These are phyloP conservation scores for Kwoniella newhampshirensis DNA, from an alignment of 768 basidiomycete species.

Conservation along the genomic window DNA sequence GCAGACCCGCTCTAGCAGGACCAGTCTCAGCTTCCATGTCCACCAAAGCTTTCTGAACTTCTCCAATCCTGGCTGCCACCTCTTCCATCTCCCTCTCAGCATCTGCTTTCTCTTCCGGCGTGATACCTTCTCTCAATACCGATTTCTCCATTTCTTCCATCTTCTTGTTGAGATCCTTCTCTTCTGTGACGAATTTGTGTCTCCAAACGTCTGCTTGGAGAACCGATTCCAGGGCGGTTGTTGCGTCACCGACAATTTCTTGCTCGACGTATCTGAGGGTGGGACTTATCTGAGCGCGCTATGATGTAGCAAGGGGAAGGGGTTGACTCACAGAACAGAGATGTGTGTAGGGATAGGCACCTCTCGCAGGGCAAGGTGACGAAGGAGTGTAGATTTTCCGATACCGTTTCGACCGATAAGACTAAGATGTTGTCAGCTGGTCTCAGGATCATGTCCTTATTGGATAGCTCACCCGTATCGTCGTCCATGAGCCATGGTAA, in stretches of 20 bases:
- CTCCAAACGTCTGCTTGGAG: constrained; percentile 99
- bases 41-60: constrained; percentile 84
- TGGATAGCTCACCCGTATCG: constrained; percentile 48
- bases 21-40: constrained; percentile 99
- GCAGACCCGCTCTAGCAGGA: constrained; percentile 83
- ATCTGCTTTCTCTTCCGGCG: constrained; percentile 63
- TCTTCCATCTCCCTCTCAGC: constrained; percentile 67
- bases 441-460: no score
- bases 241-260: constrained; percentile 96
- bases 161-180: constrained; percentile 69
- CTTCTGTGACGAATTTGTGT: constrained; percentile 85
- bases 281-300: background rate
- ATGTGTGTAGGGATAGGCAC: constrained; percentile 91
- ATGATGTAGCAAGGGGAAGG: background rate
- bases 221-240: constrained; percentile 85
- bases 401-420: constrained; percentile 61
- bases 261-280: constrained; percentile 78
- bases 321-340: constrained; percentile 65
- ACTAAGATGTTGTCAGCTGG: constrained; percentile 31
- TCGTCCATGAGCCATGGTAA: constrained; percentile 50
- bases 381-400: constrained; percentile 92
- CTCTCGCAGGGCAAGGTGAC: constrained; percentile 92
- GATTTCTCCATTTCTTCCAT: constrained; percentile 67
- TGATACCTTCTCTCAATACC: constrained; percentile 63
- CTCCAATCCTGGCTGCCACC: constrained; percentile 72